A percentile compares a stretch with the other conserved stretches of the same genome.
Conservation (phyloP, 805 yeast species). For the Yarrowia keelungensis region DNA sequence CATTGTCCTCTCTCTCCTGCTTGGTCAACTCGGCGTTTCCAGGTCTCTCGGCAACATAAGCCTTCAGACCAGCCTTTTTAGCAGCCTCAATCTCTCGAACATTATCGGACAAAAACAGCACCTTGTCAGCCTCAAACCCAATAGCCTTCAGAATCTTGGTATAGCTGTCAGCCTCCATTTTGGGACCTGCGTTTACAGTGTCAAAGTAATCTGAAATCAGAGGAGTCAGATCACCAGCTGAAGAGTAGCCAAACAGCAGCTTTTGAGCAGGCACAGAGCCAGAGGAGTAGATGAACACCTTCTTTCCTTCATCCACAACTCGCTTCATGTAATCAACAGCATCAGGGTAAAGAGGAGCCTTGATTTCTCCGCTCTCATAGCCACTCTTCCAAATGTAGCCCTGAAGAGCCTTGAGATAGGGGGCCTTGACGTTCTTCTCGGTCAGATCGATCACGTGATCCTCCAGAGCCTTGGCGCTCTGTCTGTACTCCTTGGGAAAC, state of each 20-base stretch:
- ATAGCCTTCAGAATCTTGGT: conserved; percentile 58
- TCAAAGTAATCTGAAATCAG: conserved; percentile 76
- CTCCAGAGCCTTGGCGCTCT: conserved; percentile 50
- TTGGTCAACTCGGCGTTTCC: conserved; percentile 62
- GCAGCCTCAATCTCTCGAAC: conserved; percentile 82
- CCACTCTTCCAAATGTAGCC: conserved; percentile 86
- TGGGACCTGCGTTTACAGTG: conserved; percentile 82
- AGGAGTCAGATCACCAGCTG: conserved; percentile 59
- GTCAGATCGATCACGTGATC: conserved; percentile 66
- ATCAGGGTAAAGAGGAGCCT: conserved; percentile 79
- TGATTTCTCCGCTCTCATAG: conserved; percentile 73
- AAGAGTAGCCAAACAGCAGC: conserved; percentile 60
- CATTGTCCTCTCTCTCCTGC: conserved; percentile 7
- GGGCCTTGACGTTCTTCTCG: conserved; percentile 72
- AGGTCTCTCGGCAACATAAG: conserved; percentile 69
- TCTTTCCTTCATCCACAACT: conserved; percentile 36
- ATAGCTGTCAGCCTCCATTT: conserved; percentile 66
- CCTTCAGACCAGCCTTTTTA: conserved; percentile 62
- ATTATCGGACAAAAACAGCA: conserved; percentile 81
- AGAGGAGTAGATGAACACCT: conserved; percentile 79
- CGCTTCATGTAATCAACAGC: conserved; percentile 60
- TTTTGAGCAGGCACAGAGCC: conserved; percentile 91
- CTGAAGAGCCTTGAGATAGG: conserved; percentile 77
- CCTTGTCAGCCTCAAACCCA: conserved; percentile 47
- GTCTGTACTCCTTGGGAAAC: conserved; percentile 55